Evolutionary conservation across 1,284 basidiomycete genomes (phyloP).

Genomic region (Ceratobasidium sp.): DNA sequence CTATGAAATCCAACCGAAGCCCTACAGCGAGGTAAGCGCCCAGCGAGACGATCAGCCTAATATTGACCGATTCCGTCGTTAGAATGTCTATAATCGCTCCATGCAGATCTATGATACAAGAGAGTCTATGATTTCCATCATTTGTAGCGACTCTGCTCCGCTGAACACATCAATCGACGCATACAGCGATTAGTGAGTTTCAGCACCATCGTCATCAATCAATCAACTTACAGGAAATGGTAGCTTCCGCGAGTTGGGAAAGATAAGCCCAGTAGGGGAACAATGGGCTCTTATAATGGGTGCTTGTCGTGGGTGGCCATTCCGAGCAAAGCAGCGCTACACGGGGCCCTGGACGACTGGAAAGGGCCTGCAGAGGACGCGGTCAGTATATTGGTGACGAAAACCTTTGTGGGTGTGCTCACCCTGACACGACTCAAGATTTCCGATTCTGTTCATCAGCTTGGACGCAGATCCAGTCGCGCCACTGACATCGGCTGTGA

Average conservation of each 20-base stretch:
- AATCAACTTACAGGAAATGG: not conserved
- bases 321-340: not conserved
- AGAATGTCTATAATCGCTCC: slow-evolving; percentile 33
- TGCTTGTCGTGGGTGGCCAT: slow-evolving; percentile 16
- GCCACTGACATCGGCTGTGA: slow-evolving; percentile 40
- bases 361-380: not conserved
- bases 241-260: not conserved
- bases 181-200: slow-evolving; percentile 17
- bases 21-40: slow-evolving; percentile 6
- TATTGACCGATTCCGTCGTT: not conserved
- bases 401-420: not conserved
- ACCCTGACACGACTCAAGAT: slow-evolving; percentile 18
- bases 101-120: slow-evolving; percentile 15
- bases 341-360: not conserved
- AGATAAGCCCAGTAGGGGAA: not conserved
- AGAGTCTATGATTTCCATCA: slow-evolving; percentile 8
- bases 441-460: slow-evolving; percentile 43
- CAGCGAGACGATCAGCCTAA: too few species aligned
- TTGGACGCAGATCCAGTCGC: slow-evolving; percentile 44
- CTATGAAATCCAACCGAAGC: not conserved
- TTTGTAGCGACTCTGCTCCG: slow-evolving; percentile 9
- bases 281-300: not conserved
- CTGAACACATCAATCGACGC: slow-evolving; percentile 10
- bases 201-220: too few species aligned
- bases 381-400: not conserved